phyloP scores from a whole-genome alignment of 257 asterid species.

The Nicotiana tabacum region DNA sequence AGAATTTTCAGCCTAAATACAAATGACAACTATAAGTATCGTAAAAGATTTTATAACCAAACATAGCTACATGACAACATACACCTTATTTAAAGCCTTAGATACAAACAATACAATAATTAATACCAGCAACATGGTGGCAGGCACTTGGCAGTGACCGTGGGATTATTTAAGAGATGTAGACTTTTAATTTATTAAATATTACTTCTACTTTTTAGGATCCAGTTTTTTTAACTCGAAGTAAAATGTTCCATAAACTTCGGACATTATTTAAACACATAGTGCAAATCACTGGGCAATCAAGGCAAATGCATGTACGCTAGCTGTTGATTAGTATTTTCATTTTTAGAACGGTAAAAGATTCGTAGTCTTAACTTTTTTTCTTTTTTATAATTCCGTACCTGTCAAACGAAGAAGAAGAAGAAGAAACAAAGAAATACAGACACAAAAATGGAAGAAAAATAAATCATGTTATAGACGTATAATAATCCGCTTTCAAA shows the following conservation, averaged over 20 bases:
- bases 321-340: neutral
- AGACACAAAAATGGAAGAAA: too few species aligned
- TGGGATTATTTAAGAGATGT: neutral
- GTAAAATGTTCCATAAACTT: neutral
- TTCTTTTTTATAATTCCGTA: too few species aligned
- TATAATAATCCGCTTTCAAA: neutral
- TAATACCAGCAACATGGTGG: neutral
- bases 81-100: neutral
- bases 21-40: neutral
- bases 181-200: neutral
- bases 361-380: neutral
- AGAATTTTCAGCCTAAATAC: neutral
- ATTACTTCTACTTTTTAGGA: neutral
- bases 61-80: neutral
- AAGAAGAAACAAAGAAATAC: neutral
- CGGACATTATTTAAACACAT: neutral
- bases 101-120: neutral
- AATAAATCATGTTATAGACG: neutral
- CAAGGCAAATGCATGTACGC: neutral
- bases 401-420: neutral
- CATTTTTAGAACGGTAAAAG: neutral
- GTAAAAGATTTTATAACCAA: neutral
- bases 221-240: neutral
- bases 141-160: neutral
- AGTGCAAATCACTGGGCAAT: neutral